Evolutionary conservation across 352 stramenopile species (phyloP), one percentile per base, ranked within the genome.

Genomic region (Phytophthora sp.): DNA sequence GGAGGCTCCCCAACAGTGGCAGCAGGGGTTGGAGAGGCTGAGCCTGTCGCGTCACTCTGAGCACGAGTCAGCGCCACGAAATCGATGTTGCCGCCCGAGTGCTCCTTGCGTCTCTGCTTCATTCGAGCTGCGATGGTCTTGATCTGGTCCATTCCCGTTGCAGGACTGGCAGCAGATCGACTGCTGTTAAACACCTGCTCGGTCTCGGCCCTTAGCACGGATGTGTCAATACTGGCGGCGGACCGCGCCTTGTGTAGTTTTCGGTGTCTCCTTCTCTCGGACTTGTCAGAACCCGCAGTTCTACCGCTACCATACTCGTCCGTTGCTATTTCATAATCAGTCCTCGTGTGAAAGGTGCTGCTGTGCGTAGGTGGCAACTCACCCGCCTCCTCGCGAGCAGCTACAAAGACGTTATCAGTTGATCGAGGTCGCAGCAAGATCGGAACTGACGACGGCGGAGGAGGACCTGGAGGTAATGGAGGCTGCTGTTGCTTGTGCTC

Each of bases 61-160:
- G 63, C 31, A 28, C 63, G 64, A 21, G 69, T 51, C 11, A 74
- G 37, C 20, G 50, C 46, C 28, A 70, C 63, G 28, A 71, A 74
- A 34, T 54, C 17, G 44, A 77, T 69, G 18, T 44, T 62, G 30
- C 57, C 43, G 38, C 30, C 43, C 2, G 51, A 66, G 26, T 74
- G 65, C 17, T 71, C 62, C 30, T 79, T 72, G 12, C 83, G 72
- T 28, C 79, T 77, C 50, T 88, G 80, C 70, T 92, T 90, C 83
- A 92, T 92, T 42, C 86, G 77, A 15, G 81, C 79, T 5, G 83
- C 83, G 17, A 91, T 81, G 2, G 72, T 76, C 45, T 88, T 88
- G 69, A 92, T 90, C 56, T 92, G 77, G 52, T 92, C 74, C 74
- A 88, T 81, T 8, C 62, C 66, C 9, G 43, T 65, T 44, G 57